phyloP scores from a whole-genome alignment of 1,139 yeast species.

The Taphrina sp. region DNA sequence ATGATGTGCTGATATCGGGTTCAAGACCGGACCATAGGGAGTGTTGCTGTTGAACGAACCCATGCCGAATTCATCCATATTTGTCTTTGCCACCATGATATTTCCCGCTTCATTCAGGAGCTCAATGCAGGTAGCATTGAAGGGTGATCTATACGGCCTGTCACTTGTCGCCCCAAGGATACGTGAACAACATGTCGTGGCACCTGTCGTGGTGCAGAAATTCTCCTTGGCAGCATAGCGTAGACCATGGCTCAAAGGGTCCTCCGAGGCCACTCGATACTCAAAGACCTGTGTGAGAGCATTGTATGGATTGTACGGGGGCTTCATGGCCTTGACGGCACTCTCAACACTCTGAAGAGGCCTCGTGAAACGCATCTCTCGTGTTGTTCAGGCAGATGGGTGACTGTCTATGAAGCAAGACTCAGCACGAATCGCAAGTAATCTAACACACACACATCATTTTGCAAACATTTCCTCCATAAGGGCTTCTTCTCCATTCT shows the following conservation, averaged over 20 bases:
- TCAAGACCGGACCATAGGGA: constrained; percentile 61
- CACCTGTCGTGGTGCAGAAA: constrained; percentile 19
- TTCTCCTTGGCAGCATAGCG: constrained; percentile 31
- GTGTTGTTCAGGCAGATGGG: too few relatives aligned
- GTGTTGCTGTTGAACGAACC: constrained; percentile 59
- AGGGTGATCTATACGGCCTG: constrained; percentile 65
- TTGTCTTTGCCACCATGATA: constrained; percentile 73
- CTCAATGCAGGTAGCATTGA: constrained; percentile 68
- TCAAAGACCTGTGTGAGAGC: constrained; percentile 12
- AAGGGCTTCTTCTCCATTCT: too few relatives aligned
- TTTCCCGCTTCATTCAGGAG: constrained; percentile 57
- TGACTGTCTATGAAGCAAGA: too few relatives aligned
- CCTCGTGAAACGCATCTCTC: too few relatives aligned
- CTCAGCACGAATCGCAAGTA: too few relatives aligned
- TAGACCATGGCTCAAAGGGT: neutral
- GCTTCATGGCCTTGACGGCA: neutral
- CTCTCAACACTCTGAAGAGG: too few relatives aligned
- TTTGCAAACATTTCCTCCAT: too few relatives aligned
- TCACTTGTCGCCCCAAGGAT: constrained; percentile 26
- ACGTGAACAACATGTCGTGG: constrained; percentile 29
- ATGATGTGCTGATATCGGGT: constrained; percentile 55
- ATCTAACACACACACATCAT: too few relatives aligned
- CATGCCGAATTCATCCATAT: constrained; percentile 97
- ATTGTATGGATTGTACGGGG: neutral
- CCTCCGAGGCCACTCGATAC: neutral